Evolutionary conservation across 305 asterid species (phyloP).

Genomic region (Solanum hybrid): DNA sequence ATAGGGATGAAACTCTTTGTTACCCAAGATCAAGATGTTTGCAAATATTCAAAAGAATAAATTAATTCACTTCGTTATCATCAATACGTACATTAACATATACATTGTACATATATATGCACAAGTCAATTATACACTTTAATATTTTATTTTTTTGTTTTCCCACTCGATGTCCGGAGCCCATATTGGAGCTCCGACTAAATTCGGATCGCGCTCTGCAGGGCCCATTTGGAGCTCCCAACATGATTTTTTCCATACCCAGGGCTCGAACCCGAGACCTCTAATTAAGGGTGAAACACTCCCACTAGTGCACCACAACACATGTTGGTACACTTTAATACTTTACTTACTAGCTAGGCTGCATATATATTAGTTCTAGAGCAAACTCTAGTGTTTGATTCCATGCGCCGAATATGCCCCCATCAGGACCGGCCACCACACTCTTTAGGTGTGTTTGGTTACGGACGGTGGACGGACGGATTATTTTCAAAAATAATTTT

Average conservation of each 20-base stretch:
- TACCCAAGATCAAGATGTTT: background rate
- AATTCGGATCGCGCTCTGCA: rapidly evolving
- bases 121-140: background rate
- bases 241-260: rapidly evolving
- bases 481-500: too few species aligned
- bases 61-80: background rate
- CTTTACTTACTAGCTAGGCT: background rate
- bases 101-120: background rate
- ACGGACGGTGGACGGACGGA: rapidly evolving
- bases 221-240: background rate
- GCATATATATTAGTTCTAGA: background rate
- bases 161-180: rapidly evolving
- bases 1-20: background rate
- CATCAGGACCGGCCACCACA: background rate
- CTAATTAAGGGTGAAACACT: background rate
- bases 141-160: background rate
- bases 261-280: rapidly evolving
- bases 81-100: background rate
- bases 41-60: background rate
- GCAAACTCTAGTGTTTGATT: background rate
- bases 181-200: too few species aligned
- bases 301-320: rapidly evolving
- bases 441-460: background rate
- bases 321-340: background rate
- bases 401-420: background rate